Percentiles rank a stretch among this genome's conserved stretches.
Evolutionary conservation across 2,329 filamentous ascomycete genomes (phyloP).

Genomic region (Colletotrichum tamarilloi): DNA sequence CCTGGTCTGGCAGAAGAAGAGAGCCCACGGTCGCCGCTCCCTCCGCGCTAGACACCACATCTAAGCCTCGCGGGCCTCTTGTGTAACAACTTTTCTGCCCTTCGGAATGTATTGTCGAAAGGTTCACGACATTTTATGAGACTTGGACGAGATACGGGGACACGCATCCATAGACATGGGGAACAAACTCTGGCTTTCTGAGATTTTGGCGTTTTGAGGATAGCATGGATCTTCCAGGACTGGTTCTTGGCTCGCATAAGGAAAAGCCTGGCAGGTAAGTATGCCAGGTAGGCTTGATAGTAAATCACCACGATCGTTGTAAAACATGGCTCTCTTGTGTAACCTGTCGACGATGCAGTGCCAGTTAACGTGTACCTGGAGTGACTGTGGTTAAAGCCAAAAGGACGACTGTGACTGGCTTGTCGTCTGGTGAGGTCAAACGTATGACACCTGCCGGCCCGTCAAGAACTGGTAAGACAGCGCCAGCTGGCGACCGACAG

Average conservation of each 20-base stretch:
- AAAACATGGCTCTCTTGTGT: background rate
- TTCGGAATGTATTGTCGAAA: conserved; percentile 17
- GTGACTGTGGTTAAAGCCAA: background rate
- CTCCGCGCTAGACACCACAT: conserved; percentile 27
- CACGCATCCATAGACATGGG: conserved; percentile 25
- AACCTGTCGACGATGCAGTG: background rate
- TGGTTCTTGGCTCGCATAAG: conserved; percentile 25
- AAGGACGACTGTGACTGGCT: background rate
- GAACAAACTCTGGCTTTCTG: conserved; percentile 20
- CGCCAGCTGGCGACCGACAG: background rate
- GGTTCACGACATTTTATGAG: conserved; percentile 33
- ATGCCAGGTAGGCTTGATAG: conserved; percentile 16
- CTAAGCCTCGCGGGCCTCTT: background rate
- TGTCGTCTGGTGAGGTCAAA: background rate
- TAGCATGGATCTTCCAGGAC: conserved; percentile 27
- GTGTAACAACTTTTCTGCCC: conserved; percentile 1
- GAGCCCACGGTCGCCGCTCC: conserved; percentile 27
- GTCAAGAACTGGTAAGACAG: background rate
- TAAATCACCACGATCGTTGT: conserved; percentile 22
- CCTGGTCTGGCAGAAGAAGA: conserved; percentile 40
- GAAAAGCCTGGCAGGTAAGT: conserved; percentile 14
- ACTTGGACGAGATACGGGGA: conserved; percentile 26
- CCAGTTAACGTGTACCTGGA: too few relatives aligned
- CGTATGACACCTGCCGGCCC: background rate
- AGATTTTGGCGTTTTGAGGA: conserved; percentile 28